Percentiles rank a stretch among this genome's conserved stretches.
These are phyloP conservation scores for Mimosa bimucronata DNA, from an alignment of 306 rosid genomes.

Conservation along the genomic window DNA sequence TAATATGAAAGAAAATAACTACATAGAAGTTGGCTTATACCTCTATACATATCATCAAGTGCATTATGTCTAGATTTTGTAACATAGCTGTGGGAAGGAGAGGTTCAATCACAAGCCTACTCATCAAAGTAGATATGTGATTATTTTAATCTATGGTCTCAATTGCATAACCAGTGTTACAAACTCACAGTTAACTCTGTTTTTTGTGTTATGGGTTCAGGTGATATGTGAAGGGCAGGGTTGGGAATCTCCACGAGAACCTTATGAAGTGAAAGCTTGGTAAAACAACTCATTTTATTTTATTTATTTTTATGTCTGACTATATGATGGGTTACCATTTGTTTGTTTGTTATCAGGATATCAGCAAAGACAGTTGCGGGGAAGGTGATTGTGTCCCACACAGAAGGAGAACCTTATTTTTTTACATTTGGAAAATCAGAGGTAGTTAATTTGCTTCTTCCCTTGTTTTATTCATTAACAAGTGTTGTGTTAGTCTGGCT, in stretches of 20 bases:
- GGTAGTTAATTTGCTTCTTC: slow-evolving; percentile 51
- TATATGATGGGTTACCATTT: slow-evolving; percentile 30
- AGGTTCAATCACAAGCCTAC: slow-evolving; percentile 1
- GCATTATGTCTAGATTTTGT: slow-evolving; percentile 13
- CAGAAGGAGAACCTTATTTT: slow-evolving; percentile 77
- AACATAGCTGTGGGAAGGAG: slow-evolving; percentile 5
- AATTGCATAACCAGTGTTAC: background rate
- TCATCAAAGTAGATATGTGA: background rate
- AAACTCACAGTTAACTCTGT: slow-evolving; percentile 19
- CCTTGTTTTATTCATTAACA: slow-evolving; percentile 15
- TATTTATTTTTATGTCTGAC: slow-evolving; percentile 27
- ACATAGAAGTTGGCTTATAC: background rate
- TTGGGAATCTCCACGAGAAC: slow-evolving; percentile 98
- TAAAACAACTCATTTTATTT: slow-evolving; percentile 37
- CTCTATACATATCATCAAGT: background rate
- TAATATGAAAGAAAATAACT: background rate
- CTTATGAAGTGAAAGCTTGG: slow-evolving; percentile 98
- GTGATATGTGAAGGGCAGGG: slow-evolving; percentile 83
- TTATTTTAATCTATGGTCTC: background rate
- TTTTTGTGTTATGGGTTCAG: slow-evolving; percentile 47
- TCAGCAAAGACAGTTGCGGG: slow-evolving; percentile 76
- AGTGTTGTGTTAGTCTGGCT: slow-evolving; percentile 17
- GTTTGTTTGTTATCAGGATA: slow-evolving; percentile 65
- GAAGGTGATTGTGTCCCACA: slow-evolving; percentile 65
- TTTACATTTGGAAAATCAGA: slow-evolving; percentile 93